phyloP scores from a whole-genome alignment of 441 rosid genomes.

The Capsella rubella region DNA sequence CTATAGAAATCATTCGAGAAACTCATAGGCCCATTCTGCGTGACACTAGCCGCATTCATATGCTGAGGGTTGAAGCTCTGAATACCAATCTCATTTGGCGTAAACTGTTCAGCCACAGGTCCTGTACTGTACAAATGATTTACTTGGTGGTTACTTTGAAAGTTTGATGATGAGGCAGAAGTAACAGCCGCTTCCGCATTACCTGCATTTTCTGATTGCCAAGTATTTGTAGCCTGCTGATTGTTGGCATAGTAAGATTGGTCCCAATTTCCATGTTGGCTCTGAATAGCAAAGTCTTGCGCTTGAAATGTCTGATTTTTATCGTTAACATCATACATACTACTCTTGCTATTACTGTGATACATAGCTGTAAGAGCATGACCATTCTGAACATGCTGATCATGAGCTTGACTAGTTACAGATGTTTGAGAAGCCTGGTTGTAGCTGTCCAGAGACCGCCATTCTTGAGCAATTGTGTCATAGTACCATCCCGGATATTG shows the following conservation, averaged over 20 bases:
- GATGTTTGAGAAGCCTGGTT: slow-evolving; percentile 57
- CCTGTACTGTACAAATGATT: slow-evolving; percentile 53
- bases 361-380: slow-evolving; percentile 45
- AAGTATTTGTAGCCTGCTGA: slow-evolving; percentile 50
- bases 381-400: slow-evolving; percentile 63
- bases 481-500: slow-evolving; percentile 98
- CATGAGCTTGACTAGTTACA: slow-evolving; percentile 50
- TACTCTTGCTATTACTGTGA: slow-evolving; percentile 39
- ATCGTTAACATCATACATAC: slow-evolving; percentile 47
- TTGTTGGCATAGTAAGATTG: slow-evolving; percentile 54
- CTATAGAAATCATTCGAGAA: slow-evolving; percentile 62
- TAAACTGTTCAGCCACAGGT: slow-evolving; percentile 49
- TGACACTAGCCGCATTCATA: slow-evolving; percentile 52
- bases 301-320: slow-evolving; percentile 47
- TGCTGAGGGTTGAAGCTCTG: slow-evolving; percentile 62
- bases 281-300: slow-evolving; percentile 52
- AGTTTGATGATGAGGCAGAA: slow-evolving; percentile 45
- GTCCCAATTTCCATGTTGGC: slow-evolving; percentile 58
- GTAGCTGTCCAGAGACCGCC: slow-evolving; percentile 78
- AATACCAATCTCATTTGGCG: slow-evolving; percentile 57
- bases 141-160: slow-evolving; percentile 57
- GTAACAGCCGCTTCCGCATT: slow-evolving; percentile 44
- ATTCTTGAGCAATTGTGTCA: slow-evolving; percentile 72
- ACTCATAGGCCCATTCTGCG: slow-evolving; percentile 57
- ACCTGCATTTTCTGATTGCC: slow-evolving; percentile 59